These are phyloP conservation scores for Ocimum tenuiflorum DNA, from an alignment of 257 asterid genomes.

Conservation along the genomic window DNA sequence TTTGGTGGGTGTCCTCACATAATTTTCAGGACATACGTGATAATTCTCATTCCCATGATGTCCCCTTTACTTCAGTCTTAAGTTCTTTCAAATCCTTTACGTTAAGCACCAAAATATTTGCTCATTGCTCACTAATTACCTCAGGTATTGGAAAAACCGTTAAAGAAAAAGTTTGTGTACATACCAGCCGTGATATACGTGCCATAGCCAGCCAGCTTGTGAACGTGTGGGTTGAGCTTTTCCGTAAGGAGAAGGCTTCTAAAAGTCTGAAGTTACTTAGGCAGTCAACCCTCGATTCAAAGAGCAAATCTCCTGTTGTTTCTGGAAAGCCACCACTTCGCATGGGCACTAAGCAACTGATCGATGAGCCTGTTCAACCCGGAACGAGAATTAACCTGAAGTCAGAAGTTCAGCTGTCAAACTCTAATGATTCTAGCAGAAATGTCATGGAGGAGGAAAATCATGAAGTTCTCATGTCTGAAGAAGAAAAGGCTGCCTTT, in stretches of 20 bases:
- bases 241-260: slow-evolving; percentile 92
- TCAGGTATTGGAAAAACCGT: slow-evolving; percentile 93
- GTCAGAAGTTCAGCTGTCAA: slow-evolving; percentile 42
- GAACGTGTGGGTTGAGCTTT: slow-evolving; percentile 85
- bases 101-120: slow-evolving; percentile 2
- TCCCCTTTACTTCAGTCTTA: not conserved
- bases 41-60: not conserved
- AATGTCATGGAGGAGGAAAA: slow-evolving; percentile 38
- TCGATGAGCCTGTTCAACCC: slow-evolving; percentile 29
- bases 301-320: slow-evolving; percentile 42
- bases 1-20: not conserved
- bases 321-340: slow-evolving; percentile 74
- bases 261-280: slow-evolving; percentile 53
- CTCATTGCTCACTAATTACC: slow-evolving; percentile 9
- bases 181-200: slow-evolving; percentile 98
- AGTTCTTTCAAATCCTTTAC: slow-evolving; percentile 2
- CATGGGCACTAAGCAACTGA: slow-evolving; percentile 37
- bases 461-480: slow-evolving; percentile 55
- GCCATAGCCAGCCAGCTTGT: slow-evolving; percentile 99
- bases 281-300: slow-evolving; percentile 46
- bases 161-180: slow-evolving; percentile 93
- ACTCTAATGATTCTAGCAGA: slow-evolving; percentile 52
- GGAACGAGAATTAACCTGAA: slow-evolving; percentile 38
- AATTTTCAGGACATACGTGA: not conserved
- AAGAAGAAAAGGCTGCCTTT: slow-evolving; percentile 86